A percentile compares a stretch with the other conserved stretches of the same genome.
phyloP scores from a whole-genome alignment of 768 basidiomycete species.

The Tubosaeta sp. region DNA sequence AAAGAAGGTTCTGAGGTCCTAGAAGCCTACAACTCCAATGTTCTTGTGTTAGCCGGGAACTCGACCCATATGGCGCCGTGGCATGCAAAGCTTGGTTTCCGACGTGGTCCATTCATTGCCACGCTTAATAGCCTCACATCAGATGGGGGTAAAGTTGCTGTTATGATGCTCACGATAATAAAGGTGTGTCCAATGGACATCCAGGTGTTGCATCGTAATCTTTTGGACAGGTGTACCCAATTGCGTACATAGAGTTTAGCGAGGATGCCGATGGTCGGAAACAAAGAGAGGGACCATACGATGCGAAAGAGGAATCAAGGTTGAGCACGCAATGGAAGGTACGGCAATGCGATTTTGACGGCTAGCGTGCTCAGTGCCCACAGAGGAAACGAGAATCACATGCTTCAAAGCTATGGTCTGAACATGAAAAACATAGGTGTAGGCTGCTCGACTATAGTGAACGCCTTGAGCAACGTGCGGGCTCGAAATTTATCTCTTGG shows the following conservation, averaged over 20 bases:
- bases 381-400: slow-evolving; percentile 59
- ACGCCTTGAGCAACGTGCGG: slow-evolving; percentile 57
- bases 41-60: slow-evolving; percentile 74
- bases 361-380: slow-evolving; percentile 2
- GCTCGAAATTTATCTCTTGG: slow-evolving; percentile 37
- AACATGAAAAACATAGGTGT: slow-evolving; percentile 52
- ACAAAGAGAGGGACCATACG: slow-evolving; percentile 56
- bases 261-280: slow-evolving; percentile 47
- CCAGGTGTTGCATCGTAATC: neutral
- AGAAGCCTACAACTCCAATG: slow-evolving; percentile 67
- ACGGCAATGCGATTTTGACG: slow-evolving; percentile 14
- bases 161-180: slow-evolving; percentile 68
- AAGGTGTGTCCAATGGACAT: slow-evolving; percentile 42
- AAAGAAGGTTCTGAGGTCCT: slow-evolving; percentile 82
- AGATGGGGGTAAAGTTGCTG: slow-evolving; percentile 75
- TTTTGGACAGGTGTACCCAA: slow-evolving; percentile 52
- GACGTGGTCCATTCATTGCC: slow-evolving; percentile 58
- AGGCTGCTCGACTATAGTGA: slow-evolving; percentile 58
- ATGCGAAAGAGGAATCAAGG: slow-evolving; percentile 62
- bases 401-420: slow-evolving; percentile 51
- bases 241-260: slow-evolving; percentile 75
- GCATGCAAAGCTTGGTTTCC: slow-evolving; percentile 86
- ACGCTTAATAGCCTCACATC: slow-evolving; percentile 73
- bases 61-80: slow-evolving; percentile 83
- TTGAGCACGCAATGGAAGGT: slow-evolving; percentile 72